Evolutionary conservation across 345 rosid genomes (phyloP).

Genomic region (Eucalyptus albens): DNA sequence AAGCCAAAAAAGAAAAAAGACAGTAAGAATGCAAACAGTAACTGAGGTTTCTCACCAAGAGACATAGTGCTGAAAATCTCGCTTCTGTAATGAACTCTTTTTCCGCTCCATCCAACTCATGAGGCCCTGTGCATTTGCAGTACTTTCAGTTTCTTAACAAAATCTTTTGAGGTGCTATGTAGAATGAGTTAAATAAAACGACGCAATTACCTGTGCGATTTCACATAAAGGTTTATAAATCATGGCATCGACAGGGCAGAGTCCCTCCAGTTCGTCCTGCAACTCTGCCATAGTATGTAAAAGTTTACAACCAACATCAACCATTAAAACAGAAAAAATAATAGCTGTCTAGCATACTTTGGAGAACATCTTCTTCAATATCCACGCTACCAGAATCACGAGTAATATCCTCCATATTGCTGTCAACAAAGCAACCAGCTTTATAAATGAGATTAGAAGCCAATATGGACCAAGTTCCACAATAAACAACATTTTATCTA

Average conservation of each 20-base stretch:
- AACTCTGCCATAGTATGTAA: slow-evolving; percentile 34
- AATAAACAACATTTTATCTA: neutral
- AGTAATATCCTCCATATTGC: slow-evolving; percentile 92
- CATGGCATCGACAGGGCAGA: slow-evolving; percentile 30
- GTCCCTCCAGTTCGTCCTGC: slow-evolving; percentile 60
- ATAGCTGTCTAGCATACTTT: slow-evolving; percentile 33
- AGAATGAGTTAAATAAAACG: neutral
- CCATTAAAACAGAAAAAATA: neutral
- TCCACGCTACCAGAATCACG: slow-evolving; percentile 94
- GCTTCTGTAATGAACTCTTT: slow-evolving; percentile 51
- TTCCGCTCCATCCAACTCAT: slow-evolving; percentile 59
- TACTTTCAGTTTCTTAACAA: neutral
- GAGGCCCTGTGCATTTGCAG: slow-evolving; percentile 38
- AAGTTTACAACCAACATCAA: slow-evolving; percentile 7
- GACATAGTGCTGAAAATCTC: slow-evolving; percentile 68
- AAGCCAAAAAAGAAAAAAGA: neutral
- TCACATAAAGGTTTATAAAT: slow-evolving; percentile 74
- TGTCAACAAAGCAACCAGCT: slow-evolving; percentile 5
- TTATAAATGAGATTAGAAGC: neutral
- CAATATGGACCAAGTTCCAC: neutral
- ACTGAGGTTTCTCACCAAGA: slow-evolving; percentile 40
- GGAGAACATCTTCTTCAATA: slow-evolving; percentile 68
- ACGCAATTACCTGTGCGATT: slow-evolving; percentile 45
- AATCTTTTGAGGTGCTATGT: neutral
- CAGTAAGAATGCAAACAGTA: neutral